Evolutionary conservation across 257 asterid species (phyloP).

Genomic region (Lantana camara): DNA sequence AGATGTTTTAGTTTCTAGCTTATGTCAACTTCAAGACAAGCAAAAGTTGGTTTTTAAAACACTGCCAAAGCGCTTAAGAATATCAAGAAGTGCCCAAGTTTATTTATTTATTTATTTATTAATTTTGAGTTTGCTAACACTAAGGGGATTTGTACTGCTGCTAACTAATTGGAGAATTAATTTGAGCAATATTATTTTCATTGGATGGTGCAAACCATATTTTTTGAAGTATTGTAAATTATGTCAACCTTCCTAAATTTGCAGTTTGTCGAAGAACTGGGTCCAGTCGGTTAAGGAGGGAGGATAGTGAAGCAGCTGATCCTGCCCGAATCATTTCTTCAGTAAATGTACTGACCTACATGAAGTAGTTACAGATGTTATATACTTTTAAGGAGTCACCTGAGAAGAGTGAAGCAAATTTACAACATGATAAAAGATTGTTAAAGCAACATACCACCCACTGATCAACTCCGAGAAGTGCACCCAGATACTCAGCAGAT

Average conservation of each 20-base stretch:
- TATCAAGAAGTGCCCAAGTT: too few relatives aligned
- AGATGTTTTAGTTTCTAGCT: too few relatives aligned
- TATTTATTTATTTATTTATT: too few relatives aligned
- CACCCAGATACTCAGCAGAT: slow-evolving; percentile 94
- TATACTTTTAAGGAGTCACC: slow-evolving; percentile 20
- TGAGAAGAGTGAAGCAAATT: slow-evolving; percentile 12
- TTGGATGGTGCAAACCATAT: slow-evolving; percentile 2
- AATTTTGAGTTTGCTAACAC: too few relatives aligned
- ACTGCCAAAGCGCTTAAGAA: too few relatives aligned
- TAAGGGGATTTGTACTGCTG: too few relatives aligned
- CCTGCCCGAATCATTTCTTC: slow-evolving; percentile 98
- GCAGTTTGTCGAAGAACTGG: slow-evolving; percentile 95
- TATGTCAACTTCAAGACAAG: too few relatives aligned
- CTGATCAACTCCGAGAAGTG: slow-evolving; percentile 81
- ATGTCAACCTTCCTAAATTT: slow-evolving; percentile 81
- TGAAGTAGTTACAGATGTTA: slow-evolving; percentile 22
- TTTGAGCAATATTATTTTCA: background rate
- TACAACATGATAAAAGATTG: slow-evolving; percentile 2
- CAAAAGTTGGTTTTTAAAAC: too few relatives aligned
- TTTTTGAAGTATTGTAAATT: background rate
- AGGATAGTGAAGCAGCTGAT: slow-evolving; percentile 94
- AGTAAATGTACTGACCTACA: slow-evolving; percentile 90
- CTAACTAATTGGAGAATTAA: slow-evolving; percentile 9
- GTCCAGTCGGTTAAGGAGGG: slow-evolving; percentile 93
- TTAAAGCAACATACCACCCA: slow-evolving; percentile 71